A percentile compares a stretch with the other conserved stretches of the same genome.
Evolutionary conservation across 2,329 filamentous ascomycete genomes (phyloP).

Genomic region (Colletotrichum kahawae): DNA sequence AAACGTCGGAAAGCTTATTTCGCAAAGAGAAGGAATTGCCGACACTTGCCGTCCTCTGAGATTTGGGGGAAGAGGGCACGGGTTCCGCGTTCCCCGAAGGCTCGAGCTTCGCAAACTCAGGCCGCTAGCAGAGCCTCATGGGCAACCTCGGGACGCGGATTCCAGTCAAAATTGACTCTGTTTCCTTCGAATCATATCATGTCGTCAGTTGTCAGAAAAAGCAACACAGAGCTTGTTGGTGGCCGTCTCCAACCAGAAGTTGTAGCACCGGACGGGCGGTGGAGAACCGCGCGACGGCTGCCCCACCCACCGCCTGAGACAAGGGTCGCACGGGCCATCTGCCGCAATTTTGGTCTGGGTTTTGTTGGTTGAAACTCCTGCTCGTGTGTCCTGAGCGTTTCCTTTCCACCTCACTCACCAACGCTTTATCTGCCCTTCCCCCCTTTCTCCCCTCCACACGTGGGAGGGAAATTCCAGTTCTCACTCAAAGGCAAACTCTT

Average conservation of each 20-base stretch:
- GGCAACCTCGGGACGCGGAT: not conserved
- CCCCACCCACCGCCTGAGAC: not conserved
- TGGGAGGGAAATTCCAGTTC: not conserved
- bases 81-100: not conserved
- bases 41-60: not conserved
- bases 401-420: not conserved
- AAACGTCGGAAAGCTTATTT: not conserved
- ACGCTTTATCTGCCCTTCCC: not conserved
- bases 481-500: not conserved
- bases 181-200: not conserved
- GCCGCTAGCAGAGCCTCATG: not conserved
- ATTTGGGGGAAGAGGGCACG: not conserved
- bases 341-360: not conserved
- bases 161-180: not conserved
- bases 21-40: not conserved
- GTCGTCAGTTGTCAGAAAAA: not conserved
- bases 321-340: conserved; percentile 1
- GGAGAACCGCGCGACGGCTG: not conserved
- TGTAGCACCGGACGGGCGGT: not conserved
- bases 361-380: not conserved
- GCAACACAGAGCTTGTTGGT: not conserved
- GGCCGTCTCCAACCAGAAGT: not conserved
- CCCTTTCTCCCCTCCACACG: not conserved
- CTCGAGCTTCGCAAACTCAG: not conserved
- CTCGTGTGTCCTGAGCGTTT: not conserved